These are phyloP conservation scores for Hygrophorus pudorinus DNA, from an alignment of 768 basidiomycete species.

Conservation along the genomic window DNA sequence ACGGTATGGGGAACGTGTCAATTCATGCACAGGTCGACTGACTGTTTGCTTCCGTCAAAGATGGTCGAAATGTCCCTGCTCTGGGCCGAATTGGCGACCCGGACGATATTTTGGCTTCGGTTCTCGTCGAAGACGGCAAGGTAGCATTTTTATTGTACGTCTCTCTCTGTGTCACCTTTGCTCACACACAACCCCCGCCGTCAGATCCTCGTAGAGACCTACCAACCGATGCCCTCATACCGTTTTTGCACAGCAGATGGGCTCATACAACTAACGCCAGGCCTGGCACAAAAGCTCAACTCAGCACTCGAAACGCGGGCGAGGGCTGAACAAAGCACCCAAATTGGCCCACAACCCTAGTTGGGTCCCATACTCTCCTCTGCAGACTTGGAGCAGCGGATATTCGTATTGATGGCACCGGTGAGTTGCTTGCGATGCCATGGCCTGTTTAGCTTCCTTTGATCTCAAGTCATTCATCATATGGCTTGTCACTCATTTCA, in stretches of 20 bases:
- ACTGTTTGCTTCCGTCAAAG: conserved; percentile 23
- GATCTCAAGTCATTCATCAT: no score
- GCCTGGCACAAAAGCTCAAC: conserved; percentile 44
- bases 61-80: conserved; percentile 65
- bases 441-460: no score
- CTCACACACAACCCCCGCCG: background rate
- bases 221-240: conserved; percentile 79
- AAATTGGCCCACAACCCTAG: no score
- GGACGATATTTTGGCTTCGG: conserved; percentile 75
- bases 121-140: conserved; percentile 61
- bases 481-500: no score
- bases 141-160: conserved; percentile 20
- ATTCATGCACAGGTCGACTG: background rate
- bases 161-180: background rate
- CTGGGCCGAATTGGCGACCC: conserved; percentile 71
- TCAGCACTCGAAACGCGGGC: background rate
- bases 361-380: no score
- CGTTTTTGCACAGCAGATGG: conserved; percentile 73
- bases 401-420: no score
- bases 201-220: conserved; percentile 62
- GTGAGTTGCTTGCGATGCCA: no score
- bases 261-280: conserved; percentile 56
- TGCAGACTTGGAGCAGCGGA: no score
- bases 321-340: background rate
- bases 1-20: conserved; percentile 26